phyloP scores from a whole-genome alignment of 148 eudicot genomes.

The Silene uniflora region DNA sequence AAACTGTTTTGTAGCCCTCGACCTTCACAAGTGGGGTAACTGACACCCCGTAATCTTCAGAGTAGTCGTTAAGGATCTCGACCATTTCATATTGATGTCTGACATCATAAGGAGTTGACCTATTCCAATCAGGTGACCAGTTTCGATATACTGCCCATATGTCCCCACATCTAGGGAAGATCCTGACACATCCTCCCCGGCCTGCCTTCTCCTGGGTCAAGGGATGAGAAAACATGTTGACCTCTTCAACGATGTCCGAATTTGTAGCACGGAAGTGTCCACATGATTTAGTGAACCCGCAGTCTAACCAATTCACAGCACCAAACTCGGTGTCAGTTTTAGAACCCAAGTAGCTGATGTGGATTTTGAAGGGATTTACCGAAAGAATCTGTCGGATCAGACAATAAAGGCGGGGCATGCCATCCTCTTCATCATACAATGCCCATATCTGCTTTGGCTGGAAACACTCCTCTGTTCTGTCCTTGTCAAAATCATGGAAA shows the following conservation, averaged over 20 bases:
- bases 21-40: slow-evolving; percentile 66
- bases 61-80: slow-evolving; percentile 77
- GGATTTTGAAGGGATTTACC: slow-evolving; percentile 70
- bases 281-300: slow-evolving; percentile 89
- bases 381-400: slow-evolving; percentile 81
- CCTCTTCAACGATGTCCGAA: slow-evolving; percentile 73
- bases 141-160: slow-evolving; percentile 90
- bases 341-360: slow-evolving; percentile 79
- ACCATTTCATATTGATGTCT: slow-evolving; percentile 97
- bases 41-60: slow-evolving; percentile 72
- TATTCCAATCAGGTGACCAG: slow-evolving; percentile 86
- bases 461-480: slow-evolving; percentile 86
- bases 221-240: slow-evolving; percentile 90
- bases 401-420: slow-evolving; percentile 98
- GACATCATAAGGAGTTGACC: slow-evolving; percentile 65
- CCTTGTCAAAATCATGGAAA: slow-evolving; percentile 96
- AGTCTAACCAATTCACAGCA: slow-evolving; percentile 67
- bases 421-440: slow-evolving; percentile 95
- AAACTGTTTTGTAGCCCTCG: slow-evolving; percentile 82
- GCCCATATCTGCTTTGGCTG: slow-evolving; percentile 99
- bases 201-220: slow-evolving; percentile 75
- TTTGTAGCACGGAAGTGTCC: slow-evolving; percentile 75
- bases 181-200: slow-evolving; percentile 79
- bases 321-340: slow-evolving; percentile 87
- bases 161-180: slow-evolving; percentile 83